These are phyloP conservation scores for Aspergillus japonicus DNA, from an alignment of 2,329 filamentous ascomycete species.

Conservation along the genomic window DNA sequence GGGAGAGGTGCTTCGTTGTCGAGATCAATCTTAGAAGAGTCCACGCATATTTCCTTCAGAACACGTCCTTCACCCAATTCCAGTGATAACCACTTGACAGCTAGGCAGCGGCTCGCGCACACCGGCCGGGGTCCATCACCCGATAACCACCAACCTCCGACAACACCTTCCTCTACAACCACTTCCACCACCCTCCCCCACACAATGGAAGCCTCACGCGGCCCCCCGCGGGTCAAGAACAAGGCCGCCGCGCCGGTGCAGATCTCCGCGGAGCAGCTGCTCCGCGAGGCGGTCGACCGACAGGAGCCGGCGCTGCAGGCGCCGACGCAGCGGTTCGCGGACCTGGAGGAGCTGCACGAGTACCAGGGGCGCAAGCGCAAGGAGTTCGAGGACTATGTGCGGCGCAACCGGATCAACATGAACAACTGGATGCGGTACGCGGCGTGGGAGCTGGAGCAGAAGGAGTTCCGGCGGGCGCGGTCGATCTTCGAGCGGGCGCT, in stretches of 20 bases:
- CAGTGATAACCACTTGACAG: not conserved
- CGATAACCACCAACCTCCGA: not conserved
- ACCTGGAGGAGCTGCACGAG: conserved; percentile 96
- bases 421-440: conserved; percentile 99
- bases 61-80: not conserved
- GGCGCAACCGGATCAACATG: conserved; percentile 90
- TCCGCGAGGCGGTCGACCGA: conserved; percentile 93
- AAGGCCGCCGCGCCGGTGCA: conserved; percentile 89
- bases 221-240: conserved; percentile 96
- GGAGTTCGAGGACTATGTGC: conserved; percentile 97
- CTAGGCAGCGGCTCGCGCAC: not conserved
- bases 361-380: conserved; percentile 94
- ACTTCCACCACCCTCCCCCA: conserved; percentile 2
- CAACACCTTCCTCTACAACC: not conserved
- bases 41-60: not conserved
- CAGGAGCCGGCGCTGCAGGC: conserved; percentile 86
- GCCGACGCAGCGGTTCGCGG: conserved; percentile 90
- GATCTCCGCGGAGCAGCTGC: conserved; percentile 94
- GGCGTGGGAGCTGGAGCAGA: conserved; percentile 95
- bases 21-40: not conserved
- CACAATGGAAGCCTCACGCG: conserved; percentile 84
- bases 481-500: conserved; percentile 93
- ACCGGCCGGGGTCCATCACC: not conserved
- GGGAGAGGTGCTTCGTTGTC: not conserved
- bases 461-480: conserved; percentile 87